A percentile compares a stretch with the other conserved stretches of the same genome.
Conservation (phyloP, 2,329 filamentous ascomycete genomes). For the Diaporthe citriasiana region DNA sequence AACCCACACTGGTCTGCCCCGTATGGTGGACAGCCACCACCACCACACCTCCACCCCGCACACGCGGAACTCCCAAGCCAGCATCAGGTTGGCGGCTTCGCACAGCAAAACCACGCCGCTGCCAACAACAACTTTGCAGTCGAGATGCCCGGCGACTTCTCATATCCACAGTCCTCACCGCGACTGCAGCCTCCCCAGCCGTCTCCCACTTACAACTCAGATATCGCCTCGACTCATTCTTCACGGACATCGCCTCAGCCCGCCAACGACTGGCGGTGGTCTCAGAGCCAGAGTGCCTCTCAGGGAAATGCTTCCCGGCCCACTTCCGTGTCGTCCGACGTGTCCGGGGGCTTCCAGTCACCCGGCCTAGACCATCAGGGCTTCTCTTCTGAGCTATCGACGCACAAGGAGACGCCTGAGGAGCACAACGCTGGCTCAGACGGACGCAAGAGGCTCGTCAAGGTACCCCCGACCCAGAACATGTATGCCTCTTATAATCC, state of each 20-base stretch:
- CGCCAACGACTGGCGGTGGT: slow-evolving; percentile 59
- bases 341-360: slow-evolving; percentile 52
- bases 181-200: slow-evolving; percentile 49
- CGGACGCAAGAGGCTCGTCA: slow-evolving; percentile 47
- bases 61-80: slow-evolving; percentile 58
- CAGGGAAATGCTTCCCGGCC: slow-evolving; percentile 51
- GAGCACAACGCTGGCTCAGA: slow-evolving; percentile 54
- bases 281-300: slow-evolving; percentile 52
- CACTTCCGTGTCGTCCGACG: slow-evolving; percentile 53
- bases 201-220: slow-evolving; percentile 47
- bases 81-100: not conserved
- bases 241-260: slow-evolving; percentile 47
- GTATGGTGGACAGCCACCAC: slow-evolving; percentile 45
- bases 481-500: slow-evolving; percentile 57
- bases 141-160: slow-evolving; percentile 65
- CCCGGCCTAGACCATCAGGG: slow-evolving; percentile 58
- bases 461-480: slow-evolving; percentile 44
- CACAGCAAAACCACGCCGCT: slow-evolving; percentile 19
- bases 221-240: slow-evolving; percentile 49
- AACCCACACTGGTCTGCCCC: slow-evolving; percentile 46
- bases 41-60: slow-evolving; percentile 47
- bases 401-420: slow-evolving; percentile 63
- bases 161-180: slow-evolving; percentile 54
- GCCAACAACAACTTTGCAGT: slow-evolving; percentile 46
- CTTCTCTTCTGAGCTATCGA: slow-evolving; percentile 60